phyloP scores from a whole-genome alignment of 768 basidiomycete genomes.

The Russula compacta region DNA sequence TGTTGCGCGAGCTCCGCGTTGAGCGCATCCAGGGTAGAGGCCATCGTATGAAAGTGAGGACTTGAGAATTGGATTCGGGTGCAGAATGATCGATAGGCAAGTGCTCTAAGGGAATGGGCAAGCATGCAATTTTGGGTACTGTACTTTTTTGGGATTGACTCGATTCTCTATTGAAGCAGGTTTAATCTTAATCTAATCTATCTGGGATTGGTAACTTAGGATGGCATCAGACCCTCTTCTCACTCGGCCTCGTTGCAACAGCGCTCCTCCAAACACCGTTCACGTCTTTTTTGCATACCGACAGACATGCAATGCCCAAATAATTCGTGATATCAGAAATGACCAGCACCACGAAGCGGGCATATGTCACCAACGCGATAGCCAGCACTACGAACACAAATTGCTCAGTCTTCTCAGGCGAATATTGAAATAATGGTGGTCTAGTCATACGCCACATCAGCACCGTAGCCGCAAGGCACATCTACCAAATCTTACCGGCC shows the following conservation, averaged over 20 bases:
- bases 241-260: slow-evolving; percentile 19
- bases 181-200: not conserved
- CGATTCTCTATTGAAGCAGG: not conserved
- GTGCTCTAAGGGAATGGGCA: not conserved
- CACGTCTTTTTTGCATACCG: slow-evolving; percentile 76
- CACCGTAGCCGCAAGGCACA: not conserved
- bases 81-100: not conserved
- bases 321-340: slow-evolving; percentile 83
- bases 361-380: slow-evolving; percentile 62
- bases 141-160: not conserved
- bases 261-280: slow-evolving; percentile 50
- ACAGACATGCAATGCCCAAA: slow-evolving; percentile 92
- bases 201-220: not conserved
- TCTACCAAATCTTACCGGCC: slow-evolving; percentile 41
- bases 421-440: slow-evolving; percentile 67
- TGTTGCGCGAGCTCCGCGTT: slow-evolving; percentile 48
- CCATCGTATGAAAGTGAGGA: slow-evolving; percentile 28
- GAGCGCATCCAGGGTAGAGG: slow-evolving; percentile 34
- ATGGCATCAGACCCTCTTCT: not conserved
- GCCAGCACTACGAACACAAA: slow-evolving; percentile 67
- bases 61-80: not conserved
- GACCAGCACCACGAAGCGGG: slow-evolving; percentile 72
- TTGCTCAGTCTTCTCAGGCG: slow-evolving; percentile 47
- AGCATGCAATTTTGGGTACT: too few relatives aligned
- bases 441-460: slow-evolving; percentile 27